Evolutionary conservation across 192 early-diverging fungal species (phyloP).

Genomic region (Entomortierella lignicola): DNA sequence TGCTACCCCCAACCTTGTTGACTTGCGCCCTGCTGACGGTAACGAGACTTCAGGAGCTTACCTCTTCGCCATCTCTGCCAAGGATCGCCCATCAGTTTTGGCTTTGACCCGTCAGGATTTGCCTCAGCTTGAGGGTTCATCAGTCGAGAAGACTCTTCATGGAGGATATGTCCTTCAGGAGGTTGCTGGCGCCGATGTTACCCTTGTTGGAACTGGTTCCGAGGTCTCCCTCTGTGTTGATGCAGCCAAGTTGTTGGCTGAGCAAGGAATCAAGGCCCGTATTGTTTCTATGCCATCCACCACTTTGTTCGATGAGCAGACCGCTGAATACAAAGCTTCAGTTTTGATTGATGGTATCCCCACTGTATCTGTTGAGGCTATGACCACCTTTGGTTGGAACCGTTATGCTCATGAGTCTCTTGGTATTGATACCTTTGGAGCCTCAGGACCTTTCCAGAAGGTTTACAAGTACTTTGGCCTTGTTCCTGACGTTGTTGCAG

Average conservation of each 20-base stretch:
- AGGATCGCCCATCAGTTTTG: conserved; percentile 84
- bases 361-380: conserved; percentile 89
- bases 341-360: conserved; percentile 89
- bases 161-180: conserved; percentile 90
- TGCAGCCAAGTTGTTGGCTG: conserved; percentile 82
- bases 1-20: conserved; percentile 90
- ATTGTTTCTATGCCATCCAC: conserved; percentile 96
- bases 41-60: conserved; percentile 95
- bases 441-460: conserved; percentile 84
- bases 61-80: conserved; percentile 81
- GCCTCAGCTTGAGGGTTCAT: conserved; percentile 90
- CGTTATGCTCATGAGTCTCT: conserved; percentile 90
- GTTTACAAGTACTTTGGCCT: conserved; percentile 89
- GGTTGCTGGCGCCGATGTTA: conserved; percentile 69
- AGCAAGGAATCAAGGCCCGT: conserved; percentile 71
- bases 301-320: conserved; percentile 92
- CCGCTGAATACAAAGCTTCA: conserved; percentile 78
- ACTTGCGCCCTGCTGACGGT: conserved; percentile 94
- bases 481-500: conserved; percentile 76
- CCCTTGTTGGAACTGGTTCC: conserved; percentile 92
- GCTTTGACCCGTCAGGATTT: conserved; percentile 95
- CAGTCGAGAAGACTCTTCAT: conserved; percentile 81
- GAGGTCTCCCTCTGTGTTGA: conserved; percentile 93
- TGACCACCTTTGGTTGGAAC: conserved; percentile 90
- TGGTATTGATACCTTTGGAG: conserved; percentile 93